A percentile compares a stretch with the other conserved stretches of the same genome.
phyloP scores from a whole-genome alignment of 1,139 yeast genomes.

The Suhomyces choctaworum region DNA sequence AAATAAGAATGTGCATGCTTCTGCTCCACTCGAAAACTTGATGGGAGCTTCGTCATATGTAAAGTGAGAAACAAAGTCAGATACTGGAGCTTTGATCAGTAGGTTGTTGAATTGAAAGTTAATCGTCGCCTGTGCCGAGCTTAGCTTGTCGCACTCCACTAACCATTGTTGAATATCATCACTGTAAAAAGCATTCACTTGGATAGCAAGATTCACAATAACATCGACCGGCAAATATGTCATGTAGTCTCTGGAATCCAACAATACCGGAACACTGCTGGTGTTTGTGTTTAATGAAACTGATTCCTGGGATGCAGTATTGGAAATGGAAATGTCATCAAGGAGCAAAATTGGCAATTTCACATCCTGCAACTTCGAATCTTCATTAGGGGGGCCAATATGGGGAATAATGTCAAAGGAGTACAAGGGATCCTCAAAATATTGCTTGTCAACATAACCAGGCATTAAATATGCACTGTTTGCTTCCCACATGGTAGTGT shows the following conservation, averaged over 20 bases:
- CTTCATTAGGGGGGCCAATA: not conserved
- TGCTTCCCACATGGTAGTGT: conserved; percentile 13
- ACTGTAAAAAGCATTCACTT: conserved; percentile 68
- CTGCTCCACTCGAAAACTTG: conserved; percentile 52
- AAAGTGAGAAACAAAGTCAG: conserved; percentile 47
- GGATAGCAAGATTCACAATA: conserved; percentile 67
- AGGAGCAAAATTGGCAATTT: conserved; percentile 58
- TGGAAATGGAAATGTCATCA: conserved; percentile 51
- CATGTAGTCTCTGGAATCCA: conserved; percentile 59
- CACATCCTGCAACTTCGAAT: not conserved
- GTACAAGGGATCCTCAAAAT: conserved; percentile 47
- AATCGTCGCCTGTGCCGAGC: conserved; percentile 48
- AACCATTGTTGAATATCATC: conserved; percentile 57
- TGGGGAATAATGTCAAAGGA: conserved; percentile 50
- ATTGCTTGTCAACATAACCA: conserved; percentile 56
- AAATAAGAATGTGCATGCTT: conserved; percentile 62
- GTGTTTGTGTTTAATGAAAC: conserved; percentile 32
- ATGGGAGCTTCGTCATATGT: conserved; percentile 30
- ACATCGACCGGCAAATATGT: conserved; percentile 59
- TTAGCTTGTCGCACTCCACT: conserved; percentile 57
- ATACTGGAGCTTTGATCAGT: conserved; percentile 53
- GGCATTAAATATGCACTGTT: conserved; percentile 48
- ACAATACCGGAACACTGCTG: conserved; percentile 51
- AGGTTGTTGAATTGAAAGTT: conserved; percentile 57
- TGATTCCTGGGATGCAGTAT: conserved; percentile 36